These are phyloP conservation scores for Xylariaceae sp. DNA, from an alignment of 2,329 filamentous ascomycete species.

Conservation along the genomic window DNA sequence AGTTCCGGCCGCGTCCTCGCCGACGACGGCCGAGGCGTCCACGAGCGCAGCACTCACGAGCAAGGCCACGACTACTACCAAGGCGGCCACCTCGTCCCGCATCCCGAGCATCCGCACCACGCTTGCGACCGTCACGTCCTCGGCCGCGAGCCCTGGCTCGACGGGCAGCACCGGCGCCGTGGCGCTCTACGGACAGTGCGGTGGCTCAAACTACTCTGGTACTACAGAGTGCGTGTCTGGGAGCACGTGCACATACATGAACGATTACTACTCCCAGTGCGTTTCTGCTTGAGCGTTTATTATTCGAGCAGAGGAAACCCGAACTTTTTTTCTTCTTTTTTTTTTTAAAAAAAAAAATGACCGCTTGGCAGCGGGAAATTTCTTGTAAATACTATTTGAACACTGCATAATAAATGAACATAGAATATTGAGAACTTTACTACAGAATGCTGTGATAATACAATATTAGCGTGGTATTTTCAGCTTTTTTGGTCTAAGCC, in stretches of 20 bases:
- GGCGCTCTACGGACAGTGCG: constrained; percentile 11
- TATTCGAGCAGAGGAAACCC: background rate
- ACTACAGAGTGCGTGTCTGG: constrained; percentile 9
- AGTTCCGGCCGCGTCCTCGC: background rate
- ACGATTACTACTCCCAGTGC: constrained; percentile 11
- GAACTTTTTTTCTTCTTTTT: background rate
- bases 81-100: background rate
- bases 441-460: background rate
- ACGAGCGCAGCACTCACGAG: too few species aligned
- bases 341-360: background rate
- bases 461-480: too few species aligned
- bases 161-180: constrained; percentile 2
- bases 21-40: too few species aligned
- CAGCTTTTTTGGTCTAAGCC: too few species aligned
- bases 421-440: background rate
- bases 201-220: constrained; percentile 9
- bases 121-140: constrained; percentile 5
- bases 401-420: background rate
- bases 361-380: too few species aligned
- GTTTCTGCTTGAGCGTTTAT: background rate
- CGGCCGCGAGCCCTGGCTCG: background rate
- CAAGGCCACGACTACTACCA: background rate
- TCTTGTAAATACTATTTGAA: too few species aligned
- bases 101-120: constrained; percentile 3
- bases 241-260: too few species aligned